Conservation (phyloP, 345 rosid species). For the Eucalyptus brandiana region DNA sequence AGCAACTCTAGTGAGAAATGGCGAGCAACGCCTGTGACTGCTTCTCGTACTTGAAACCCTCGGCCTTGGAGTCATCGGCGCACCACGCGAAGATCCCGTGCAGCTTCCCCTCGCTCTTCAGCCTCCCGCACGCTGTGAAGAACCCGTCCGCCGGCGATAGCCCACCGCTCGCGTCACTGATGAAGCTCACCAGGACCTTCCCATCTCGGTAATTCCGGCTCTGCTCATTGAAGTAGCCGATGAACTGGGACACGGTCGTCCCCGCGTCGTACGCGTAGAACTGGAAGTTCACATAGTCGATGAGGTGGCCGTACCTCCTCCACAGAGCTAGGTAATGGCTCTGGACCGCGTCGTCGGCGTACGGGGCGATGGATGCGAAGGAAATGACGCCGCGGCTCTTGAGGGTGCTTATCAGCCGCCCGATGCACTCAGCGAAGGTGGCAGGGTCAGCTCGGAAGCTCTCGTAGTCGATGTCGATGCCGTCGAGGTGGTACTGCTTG, state of each 20-base stretch:
- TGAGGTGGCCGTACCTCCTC: background rate
- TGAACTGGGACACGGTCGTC: background rate
- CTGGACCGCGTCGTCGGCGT: background rate
- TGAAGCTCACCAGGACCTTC: slow-evolving; percentile 4
- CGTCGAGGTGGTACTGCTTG: slow-evolving; percentile 8
- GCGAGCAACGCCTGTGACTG: slow-evolving; percentile 1
- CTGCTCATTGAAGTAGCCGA: background rate
- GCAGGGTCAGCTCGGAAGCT: slow-evolving; percentile 9
- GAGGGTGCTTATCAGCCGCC: slow-evolving; percentile 3
- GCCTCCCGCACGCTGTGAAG: slow-evolving; percentile 1
- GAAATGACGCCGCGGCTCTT: background rate
- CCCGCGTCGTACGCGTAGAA: slow-evolving; percentile 4
- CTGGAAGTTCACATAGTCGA: slow-evolving; percentile 9
- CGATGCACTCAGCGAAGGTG: slow-evolving; percentile 15
- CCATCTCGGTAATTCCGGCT: background rate
- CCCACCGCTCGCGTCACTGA: background rate
- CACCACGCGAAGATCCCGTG: slow-evolving; percentile 5
- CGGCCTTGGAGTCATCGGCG: slow-evolving; percentile 6
- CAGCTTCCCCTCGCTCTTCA: background rate
- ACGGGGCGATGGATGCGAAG: slow-evolving; percentile 8
- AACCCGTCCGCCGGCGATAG: background rate
- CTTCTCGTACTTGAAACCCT: slow-evolving; percentile 4
- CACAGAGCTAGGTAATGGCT: slow-evolving; percentile 3
- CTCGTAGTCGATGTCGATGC: slow-evolving; percentile 20
- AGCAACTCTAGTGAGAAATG: background rate